Conservation (phyloP, 805 yeast genomes). For the Lipomyces anomalus region DNA sequence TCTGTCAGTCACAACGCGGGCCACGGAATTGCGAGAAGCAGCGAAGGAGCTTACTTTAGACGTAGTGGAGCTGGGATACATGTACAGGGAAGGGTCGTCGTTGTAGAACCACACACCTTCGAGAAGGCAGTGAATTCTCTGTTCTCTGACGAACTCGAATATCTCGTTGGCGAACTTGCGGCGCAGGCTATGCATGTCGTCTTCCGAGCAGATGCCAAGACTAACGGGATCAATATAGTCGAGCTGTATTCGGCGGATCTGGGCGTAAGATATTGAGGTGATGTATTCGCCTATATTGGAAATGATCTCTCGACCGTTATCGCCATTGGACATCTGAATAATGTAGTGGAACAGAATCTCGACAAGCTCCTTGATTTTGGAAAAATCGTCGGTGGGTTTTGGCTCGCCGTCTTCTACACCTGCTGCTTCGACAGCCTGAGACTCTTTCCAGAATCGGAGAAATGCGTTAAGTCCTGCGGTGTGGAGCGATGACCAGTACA, state of each 20-base stretch:
- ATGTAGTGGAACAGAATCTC: not conserved
- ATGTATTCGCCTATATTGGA: not conserved
- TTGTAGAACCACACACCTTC: slow-evolving; percentile 15
- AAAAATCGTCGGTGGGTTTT: not conserved
- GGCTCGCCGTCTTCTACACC: not conserved
- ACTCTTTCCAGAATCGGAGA: slow-evolving; percentile 8
- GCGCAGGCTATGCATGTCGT: not conserved
- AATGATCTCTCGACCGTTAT: not conserved
- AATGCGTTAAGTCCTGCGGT: slow-evolving; percentile 7
- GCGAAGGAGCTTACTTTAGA: too few species aligned
- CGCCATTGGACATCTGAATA: not conserved
- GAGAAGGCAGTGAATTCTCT: slow-evolving; percentile 8
- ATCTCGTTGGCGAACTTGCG: slow-evolving; percentile 6
- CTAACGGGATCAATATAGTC: not conserved
- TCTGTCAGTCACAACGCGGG: too few species aligned
- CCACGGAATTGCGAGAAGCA: too few species aligned
- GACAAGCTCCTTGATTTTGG: not conserved
- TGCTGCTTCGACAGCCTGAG: slow-evolving; percentile 1
- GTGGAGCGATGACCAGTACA: slow-evolving; percentile 15
- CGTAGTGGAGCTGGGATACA: too few species aligned
- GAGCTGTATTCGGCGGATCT: not conserved
- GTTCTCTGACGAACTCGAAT: slow-evolving; percentile 5
- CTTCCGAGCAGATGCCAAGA: not conserved
- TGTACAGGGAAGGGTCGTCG: not conserved
- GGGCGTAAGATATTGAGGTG: not conserved